Evolutionary conservation across 495 filamentous ascomycete genomes (phyloP).

Genomic region (Penicillium silybi): DNA sequence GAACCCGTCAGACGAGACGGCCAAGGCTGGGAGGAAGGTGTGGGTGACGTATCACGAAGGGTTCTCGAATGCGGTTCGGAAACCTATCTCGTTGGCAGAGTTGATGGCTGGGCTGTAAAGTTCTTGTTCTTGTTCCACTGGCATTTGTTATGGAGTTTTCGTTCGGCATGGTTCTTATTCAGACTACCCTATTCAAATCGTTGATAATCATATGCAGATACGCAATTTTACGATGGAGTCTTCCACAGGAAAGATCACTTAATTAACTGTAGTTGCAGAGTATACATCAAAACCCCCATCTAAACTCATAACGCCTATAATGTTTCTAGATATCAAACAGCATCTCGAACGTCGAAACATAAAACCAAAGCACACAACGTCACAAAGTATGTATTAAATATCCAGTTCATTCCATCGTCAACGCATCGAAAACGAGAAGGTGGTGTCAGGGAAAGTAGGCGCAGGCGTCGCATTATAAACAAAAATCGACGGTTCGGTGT

Average conservation of each 20-base stretch:
- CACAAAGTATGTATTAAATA: conserved; percentile 1
- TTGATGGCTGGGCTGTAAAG: conserved; percentile 54
- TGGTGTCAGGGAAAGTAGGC: conserved; percentile 6
- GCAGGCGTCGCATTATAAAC: neutral
- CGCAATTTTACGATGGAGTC: neutral
- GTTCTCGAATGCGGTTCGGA: conserved; percentile 93
- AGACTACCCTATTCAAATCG: neutral
- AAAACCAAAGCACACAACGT: neutral
- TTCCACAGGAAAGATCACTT: neutral
- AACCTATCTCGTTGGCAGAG: conserved; percentile 83
- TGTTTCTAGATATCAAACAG: neutral
- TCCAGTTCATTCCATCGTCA: conserved; percentile 18
- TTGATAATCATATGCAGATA: neutral
- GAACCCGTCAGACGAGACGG: conserved; percentile 29
- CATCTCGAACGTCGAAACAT: neutral
- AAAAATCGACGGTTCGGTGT: neutral
- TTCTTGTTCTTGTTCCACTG: neutral
- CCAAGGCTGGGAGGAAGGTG: conserved; percentile 54
- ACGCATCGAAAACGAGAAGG: conserved; percentile 2
- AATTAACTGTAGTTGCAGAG: neutral
- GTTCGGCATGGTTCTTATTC: neutral
- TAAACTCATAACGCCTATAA: neutral
- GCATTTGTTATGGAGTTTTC: neutral
- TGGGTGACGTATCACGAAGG: conserved; percentile 97
- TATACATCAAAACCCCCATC: neutral